Base-by-base conservation (phyloP, 108 stramenopile genomes). In the Nitzschia palea region DNA sequence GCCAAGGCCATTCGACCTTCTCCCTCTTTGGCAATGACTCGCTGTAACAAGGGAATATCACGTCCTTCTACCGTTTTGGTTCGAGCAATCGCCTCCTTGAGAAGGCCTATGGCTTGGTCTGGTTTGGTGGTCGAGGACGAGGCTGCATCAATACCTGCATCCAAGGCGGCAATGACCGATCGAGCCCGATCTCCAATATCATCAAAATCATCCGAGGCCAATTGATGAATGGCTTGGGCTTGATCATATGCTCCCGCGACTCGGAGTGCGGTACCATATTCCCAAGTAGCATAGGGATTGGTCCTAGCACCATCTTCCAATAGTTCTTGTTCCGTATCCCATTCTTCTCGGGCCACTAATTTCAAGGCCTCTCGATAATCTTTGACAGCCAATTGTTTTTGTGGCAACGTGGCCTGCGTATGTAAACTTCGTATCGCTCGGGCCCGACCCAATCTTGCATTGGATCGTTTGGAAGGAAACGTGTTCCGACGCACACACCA, bases 271-370 rank as follows among this genome's bases (percentile, higher is more conserved):
- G 76, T 86, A 1, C 90, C 90, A 80, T 87, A 91, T 85, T 91
- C 90, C 87, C 87, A 91, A 0, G 87, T 80, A 0, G 90, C 87
- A 54, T 91, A 91, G 0, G 90, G 90, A 70, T 91, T 91, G 17
- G 79, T 60, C 27, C 62, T 63, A 40, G 86, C 84, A 42, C 90
- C 90, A 62, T 91, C 81, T 44, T 74, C 80, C 28, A 66, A 55
- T 22, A 65, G 28, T 58, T 84, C 84, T 34, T 62, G 68, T 26
- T 71, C 65, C 4, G 78, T 78, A 29, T 91, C 85, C 73, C 74
- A 86, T 40, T 82, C 85, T 9, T 86, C 79, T 22, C 79, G 59
- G 20, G 82, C 71, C 26, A 63, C 59, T 34, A 78, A 52, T 22
- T 40, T 48, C 25, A 91, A 65, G 29, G 85, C 72, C 20, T 42